These are phyloP conservation scores for Micractinium sp. DNA, from an alignment of 139 green algal species.

Conservation along the genomic window DNA sequence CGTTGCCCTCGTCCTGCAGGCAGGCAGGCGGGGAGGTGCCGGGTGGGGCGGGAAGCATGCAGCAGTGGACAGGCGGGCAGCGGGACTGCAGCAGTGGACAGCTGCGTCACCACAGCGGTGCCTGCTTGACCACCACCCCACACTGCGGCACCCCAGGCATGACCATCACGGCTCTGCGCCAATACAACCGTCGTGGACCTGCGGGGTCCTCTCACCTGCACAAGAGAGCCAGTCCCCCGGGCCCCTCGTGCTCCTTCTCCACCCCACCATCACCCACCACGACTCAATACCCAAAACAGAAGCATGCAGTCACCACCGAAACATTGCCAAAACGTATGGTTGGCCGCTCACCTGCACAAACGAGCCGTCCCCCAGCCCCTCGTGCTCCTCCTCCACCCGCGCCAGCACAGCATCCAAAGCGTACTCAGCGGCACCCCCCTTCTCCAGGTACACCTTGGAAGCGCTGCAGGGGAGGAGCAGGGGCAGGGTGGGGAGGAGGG, in stretches of 20 bases:
- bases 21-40: too few relatives aligned
- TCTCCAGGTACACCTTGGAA: constrained; percentile 8
- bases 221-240: not conserved
- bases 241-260: not conserved
- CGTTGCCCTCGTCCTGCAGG: constrained; percentile 2
- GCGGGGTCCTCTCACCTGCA: not conserved
- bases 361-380: constrained; percentile 13
- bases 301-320: not conserved
- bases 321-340: too few relatives aligned
- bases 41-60: not conserved
- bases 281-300: not conserved
- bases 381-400: constrained; percentile 24
- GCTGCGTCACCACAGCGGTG: not conserved
- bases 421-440: constrained; percentile 25
- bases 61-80: not conserved
- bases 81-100: not conserved
- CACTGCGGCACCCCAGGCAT: not conserved
- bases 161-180: not conserved
- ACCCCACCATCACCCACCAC: not conserved
- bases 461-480: constrained; percentile 2
- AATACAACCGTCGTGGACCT: not conserved
- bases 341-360: constrained; percentile 21
- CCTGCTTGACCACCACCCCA: not conserved
- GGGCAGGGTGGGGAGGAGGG: not conserved
- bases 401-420: constrained; percentile 37